Evolutionary conservation across 2,329 filamentous ascomycete genomes (phyloP).

Genomic region (Scleromitrula shiraiana): DNA sequence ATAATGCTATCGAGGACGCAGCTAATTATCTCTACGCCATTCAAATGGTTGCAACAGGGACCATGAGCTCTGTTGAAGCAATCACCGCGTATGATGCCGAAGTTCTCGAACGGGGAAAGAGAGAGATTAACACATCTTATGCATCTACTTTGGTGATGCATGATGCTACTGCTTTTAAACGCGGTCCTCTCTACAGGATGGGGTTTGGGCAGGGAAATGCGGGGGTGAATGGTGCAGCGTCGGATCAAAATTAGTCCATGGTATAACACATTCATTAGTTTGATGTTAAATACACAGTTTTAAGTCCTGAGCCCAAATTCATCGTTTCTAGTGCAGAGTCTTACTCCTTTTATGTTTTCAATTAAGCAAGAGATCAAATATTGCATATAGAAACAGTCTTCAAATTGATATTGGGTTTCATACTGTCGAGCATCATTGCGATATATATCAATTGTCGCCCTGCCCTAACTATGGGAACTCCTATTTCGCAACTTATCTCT

Average conservation of each 20-base stretch:
- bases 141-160: not conserved
- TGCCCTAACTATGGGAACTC: no score
- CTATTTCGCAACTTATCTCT: no score
- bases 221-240: not conserved
- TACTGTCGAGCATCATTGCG: no score
- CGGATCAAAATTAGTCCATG: no score
- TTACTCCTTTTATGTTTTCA: no score
- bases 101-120: not conserved
- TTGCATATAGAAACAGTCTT: no score
- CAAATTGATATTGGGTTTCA: no score
- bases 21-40: not conserved
- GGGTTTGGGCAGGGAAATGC: not conserved
- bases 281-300: not conserved
- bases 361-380: no score
- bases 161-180: not conserved
- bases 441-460: no score
- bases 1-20: conserved; percentile 7
- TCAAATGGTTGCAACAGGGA: not conserved
- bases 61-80: not conserved
- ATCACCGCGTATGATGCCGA: not conserved
- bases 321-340: no score
- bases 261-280: not conserved
- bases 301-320: no score
- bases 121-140: not conserved
- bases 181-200: conserved; percentile 1